Percentiles rank a stretch among this genome's conserved stretches.
Conservation (phyloP, 169 alveolate species). For the Plasmodium coatneyi region DNA sequence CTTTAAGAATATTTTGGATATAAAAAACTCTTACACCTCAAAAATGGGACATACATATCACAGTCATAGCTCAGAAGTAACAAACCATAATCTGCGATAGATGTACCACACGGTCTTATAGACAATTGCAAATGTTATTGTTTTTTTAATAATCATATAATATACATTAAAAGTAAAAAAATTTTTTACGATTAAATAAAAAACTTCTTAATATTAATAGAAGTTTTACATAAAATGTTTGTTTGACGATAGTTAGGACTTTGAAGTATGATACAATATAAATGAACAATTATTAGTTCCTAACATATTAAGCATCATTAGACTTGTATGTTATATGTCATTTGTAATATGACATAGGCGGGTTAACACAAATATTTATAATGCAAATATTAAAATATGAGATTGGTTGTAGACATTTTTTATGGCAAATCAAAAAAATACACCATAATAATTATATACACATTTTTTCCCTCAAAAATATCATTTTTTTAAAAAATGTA, state of each 20-base stretch:
- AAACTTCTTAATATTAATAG: neutral
- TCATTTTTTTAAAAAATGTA: neutral
- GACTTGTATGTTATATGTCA: neutral
- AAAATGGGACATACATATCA: neutral
- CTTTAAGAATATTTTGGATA: neutral
- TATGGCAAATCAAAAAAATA: neutral
- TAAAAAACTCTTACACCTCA: neutral
- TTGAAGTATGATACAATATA: neutral
- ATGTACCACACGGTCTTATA: neutral
- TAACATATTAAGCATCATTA: neutral
- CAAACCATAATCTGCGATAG: neutral
- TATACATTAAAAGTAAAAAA: neutral
- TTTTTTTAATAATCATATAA: neutral
- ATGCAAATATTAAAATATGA: neutral
- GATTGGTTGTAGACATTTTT: neutral
- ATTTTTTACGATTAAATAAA: neutral
- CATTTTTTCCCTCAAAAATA: neutral
- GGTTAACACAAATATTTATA: neutral
- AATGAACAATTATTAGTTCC: neutral
- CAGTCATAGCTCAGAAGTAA: neutral
- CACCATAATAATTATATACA: neutral
- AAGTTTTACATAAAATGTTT: neutral
- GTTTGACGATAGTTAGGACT: neutral
- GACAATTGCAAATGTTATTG: neutral
- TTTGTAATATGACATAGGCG: neutral